Percentiles rank a stretch among this genome's conserved stretches.
phyloP scores from a whole-genome alignment of 2,329 filamentous ascomycete genomes.

The Fusarium camptoceras region DNA sequence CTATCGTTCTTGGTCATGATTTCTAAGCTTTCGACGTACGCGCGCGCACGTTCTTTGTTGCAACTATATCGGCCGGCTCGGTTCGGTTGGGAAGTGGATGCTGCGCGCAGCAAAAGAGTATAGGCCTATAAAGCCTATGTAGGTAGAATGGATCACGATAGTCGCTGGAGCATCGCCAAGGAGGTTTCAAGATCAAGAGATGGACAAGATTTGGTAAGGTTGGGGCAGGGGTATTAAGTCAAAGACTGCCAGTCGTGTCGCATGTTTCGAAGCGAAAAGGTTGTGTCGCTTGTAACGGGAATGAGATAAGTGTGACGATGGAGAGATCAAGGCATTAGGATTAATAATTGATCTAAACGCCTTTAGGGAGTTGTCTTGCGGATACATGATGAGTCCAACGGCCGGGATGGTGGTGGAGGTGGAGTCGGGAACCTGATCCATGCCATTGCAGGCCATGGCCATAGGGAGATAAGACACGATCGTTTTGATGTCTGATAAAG shows the following conservation, averaged over 20 bases:
- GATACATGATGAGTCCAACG: slow-evolving; percentile 41
- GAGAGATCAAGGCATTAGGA: slow-evolving; percentile 18
- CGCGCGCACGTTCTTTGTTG: background rate
- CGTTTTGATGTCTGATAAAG: background rate
- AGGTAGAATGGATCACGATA: slow-evolving; percentile 16
- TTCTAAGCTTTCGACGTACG: background rate
- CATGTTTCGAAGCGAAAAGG: slow-evolving; percentile 28
- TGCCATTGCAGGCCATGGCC: slow-evolving; percentile 3
- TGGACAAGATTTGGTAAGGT: slow-evolving; percentile 1
- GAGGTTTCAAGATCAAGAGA: slow-evolving; percentile 2
- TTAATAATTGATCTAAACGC: slow-evolving; percentile 36
- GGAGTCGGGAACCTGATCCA: slow-evolving; percentile 23
- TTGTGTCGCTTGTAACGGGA: slow-evolving; percentile 21
- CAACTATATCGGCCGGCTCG: slow-evolving; percentile 1
- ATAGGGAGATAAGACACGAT: slow-evolving; percentile 28
- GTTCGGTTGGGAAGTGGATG: background rate
- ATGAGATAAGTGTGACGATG: slow-evolving; percentile 44
- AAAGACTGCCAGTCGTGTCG: slow-evolving; percentile 4
- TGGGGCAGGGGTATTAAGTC: background rate
- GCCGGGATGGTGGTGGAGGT: slow-evolving; percentile 37
- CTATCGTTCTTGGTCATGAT: slow-evolving; percentile 23
- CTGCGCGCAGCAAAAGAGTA: slow-evolving; percentile 18
- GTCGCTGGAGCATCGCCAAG: slow-evolving; percentile 31
- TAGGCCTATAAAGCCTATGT: slow-evolving; percentile 21
- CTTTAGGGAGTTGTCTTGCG: slow-evolving; percentile 25